These are phyloP conservation scores for Jaltomata sinuosa DNA, from an alignment of 257 asterid species.

Conservation along the genomic window DNA sequence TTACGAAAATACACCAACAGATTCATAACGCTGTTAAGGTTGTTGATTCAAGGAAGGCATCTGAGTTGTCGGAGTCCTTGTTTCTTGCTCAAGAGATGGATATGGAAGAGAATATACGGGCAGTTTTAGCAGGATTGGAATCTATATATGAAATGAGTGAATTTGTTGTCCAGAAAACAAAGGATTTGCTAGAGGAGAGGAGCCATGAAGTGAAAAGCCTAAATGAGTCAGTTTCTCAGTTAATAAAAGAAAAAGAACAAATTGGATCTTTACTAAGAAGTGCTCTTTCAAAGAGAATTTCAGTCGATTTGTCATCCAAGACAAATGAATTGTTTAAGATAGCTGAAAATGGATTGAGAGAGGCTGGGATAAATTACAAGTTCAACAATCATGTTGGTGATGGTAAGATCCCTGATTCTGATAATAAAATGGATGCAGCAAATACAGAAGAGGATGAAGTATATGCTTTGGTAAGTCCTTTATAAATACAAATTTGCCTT, in stretches of 20 bases:
- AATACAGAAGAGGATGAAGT: constrained; percentile 77
- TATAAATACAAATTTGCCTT: not conserved
- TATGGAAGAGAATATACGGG: constrained; percentile 77
- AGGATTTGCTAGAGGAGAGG: constrained; percentile 60
- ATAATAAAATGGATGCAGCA: constrained; percentile 27
- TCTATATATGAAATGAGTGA: constrained; percentile 71
- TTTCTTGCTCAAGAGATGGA: constrained; percentile 85
- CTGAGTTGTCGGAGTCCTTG: constrained; percentile 75
- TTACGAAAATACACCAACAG: constrained; percentile 56
- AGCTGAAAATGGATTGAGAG: constrained; percentile 84
- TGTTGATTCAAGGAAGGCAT: constrained; percentile 60
- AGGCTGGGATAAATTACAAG: constrained; percentile 81
- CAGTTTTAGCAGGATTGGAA: constrained; percentile 88
- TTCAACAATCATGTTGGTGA: constrained; percentile 42
- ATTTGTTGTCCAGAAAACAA: constrained; percentile 57
- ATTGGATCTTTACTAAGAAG: constrained; percentile 82
- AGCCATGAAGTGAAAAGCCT: constrained; percentile 49
- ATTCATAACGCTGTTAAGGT: constrained; percentile 62
- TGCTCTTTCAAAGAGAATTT: constrained; percentile 67
- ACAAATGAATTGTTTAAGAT: constrained; percentile 79
- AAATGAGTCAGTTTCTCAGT: constrained; percentile 58
- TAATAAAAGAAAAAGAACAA: constrained; percentile 84
- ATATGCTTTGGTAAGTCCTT: constrained; percentile 66
- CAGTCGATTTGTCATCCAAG: constrained; percentile 70
- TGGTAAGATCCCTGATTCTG: constrained; percentile 27